phyloP scores from a whole-genome alignment of 2,329 filamentous ascomycete genomes.

The Clathrospora elynae region DNA sequence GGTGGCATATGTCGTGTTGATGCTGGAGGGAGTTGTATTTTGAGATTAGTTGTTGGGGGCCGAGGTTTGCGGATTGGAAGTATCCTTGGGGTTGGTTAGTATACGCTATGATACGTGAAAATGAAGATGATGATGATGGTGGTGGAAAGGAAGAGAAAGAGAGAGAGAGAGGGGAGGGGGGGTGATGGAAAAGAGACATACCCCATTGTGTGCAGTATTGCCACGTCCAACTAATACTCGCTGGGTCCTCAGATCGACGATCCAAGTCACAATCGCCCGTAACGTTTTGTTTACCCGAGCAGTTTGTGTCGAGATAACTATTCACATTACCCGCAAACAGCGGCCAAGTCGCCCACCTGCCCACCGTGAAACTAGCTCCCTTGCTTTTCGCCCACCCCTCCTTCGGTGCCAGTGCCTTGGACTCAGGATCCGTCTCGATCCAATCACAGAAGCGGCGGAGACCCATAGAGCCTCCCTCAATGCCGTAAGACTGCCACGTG shows the following conservation, averaged over 20 bases:
- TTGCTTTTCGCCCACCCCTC: conserved; percentile 51
- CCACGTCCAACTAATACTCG: conserved; percentile 55
- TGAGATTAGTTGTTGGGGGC: conserved; percentile 55
- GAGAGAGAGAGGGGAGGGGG: background rate
- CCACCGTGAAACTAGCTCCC: conserved; percentile 50
- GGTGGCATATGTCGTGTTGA: conserved; percentile 54
- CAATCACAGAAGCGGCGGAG: conserved; percentile 55
- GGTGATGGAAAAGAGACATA: conserved; percentile 18
- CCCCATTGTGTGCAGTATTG: conserved; percentile 61
- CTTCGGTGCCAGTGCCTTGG: conserved; percentile 44
- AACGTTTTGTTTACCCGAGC: conserved; percentile 39
- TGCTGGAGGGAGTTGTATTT: conserved; percentile 54
- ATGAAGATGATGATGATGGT: background rate
- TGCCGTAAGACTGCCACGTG: conserved; percentile 54
- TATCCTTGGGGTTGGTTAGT: conserved; percentile 42
- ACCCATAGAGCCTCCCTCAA: conserved; percentile 42
- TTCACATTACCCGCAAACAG: conserved; percentile 49
- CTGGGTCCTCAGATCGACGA: conserved; percentile 41
- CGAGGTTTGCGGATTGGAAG: conserved; percentile 56
- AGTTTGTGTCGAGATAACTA: conserved; percentile 49
- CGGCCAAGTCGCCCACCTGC: conserved; percentile 52
- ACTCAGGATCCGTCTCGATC: conserved; percentile 52
- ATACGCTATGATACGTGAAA: no score
- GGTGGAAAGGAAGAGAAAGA: background rate
- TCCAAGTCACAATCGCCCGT: conserved; percentile 48